Evolutionary conservation across 75 land plant genomes (phyloP).

Genomic region (Picea glauca): DNA sequence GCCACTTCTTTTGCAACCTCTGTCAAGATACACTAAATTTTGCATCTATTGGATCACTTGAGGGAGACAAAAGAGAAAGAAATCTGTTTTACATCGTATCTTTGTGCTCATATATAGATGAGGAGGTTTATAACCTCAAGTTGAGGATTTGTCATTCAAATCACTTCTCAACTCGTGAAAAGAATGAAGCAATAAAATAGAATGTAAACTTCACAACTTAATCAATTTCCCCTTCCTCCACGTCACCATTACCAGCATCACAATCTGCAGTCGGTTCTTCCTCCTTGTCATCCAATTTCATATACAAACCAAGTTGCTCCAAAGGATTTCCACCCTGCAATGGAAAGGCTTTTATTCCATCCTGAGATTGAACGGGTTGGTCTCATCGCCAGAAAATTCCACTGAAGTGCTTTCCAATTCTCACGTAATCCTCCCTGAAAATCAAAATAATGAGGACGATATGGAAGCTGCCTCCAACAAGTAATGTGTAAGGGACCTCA

Average conservation of each 20-base stretch:
- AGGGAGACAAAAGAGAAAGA: not conserved
- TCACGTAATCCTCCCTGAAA: no score
- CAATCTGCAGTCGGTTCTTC: slow-evolving; percentile 15
- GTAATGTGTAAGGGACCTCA: no score
- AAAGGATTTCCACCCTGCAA: slow-evolving; percentile 45
- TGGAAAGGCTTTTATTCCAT: slow-evolving; percentile 21
- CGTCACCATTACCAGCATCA: slow-evolving; percentile 18
- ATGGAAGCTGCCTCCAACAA: no score
- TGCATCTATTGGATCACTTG: not conserved
- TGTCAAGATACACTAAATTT: not conserved
- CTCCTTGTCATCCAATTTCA: slow-evolving; percentile 44
- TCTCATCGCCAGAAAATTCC: slow-evolving; percentile 22
- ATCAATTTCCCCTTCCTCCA: slow-evolving; percentile 24
- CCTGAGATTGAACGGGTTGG: slow-evolving; percentile 20
- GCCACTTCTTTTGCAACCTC: not conserved
- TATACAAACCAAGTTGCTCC: slow-evolving; percentile 43
- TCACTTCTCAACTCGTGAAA: not conserved
- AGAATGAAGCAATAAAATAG: no score
- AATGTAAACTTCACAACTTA: not conserved
- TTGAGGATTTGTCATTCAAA: slow-evolving; percentile 2
- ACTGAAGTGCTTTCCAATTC: no score
- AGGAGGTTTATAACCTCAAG: not conserved
- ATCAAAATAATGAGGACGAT: no score
- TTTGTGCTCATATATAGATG: not conserved
- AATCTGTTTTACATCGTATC: not conserved